These are phyloP conservation scores for Guillardia theta DNA, from an alignment of 78 protist genomes.

Conservation along the genomic window DNA sequence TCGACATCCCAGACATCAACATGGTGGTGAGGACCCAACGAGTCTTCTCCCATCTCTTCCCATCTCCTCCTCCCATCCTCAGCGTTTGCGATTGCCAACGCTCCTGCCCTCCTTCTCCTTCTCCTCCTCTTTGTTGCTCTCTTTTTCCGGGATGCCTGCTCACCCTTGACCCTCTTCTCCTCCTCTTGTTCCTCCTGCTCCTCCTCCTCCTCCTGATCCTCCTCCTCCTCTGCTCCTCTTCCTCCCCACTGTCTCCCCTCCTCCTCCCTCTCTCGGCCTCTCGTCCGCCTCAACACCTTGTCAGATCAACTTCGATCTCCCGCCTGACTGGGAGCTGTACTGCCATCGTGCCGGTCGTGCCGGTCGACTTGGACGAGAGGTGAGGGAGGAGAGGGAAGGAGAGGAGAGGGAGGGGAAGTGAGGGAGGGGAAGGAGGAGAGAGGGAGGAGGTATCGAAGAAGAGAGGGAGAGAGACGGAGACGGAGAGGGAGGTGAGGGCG, in stretches of 20 bases:
- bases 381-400: too few species aligned
- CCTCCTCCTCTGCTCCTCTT: neutral
- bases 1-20: too few species aligned
- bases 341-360: constrained; percentile 54
- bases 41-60: too few species aligned
- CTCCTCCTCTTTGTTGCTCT: neutral
- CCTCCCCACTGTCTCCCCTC: neutral
- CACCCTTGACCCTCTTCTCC: neutral
- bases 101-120: neutral
- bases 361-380: neutral
- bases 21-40: too few species aligned
- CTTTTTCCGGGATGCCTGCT: neutral
- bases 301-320: constrained; percentile 91
- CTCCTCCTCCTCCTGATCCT: neutral
- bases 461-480: too few species aligned
- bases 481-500: too few species aligned
- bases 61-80: too few species aligned
- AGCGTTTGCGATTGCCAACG: too few species aligned
- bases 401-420: too few species aligned
- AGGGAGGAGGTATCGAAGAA: neutral
- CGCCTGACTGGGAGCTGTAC: constrained; percentile 82
- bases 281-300: neutral
- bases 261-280: neutral
- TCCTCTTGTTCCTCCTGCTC: neutral
- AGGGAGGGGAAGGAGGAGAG: too few species aligned